phyloP scores from a whole-genome alignment of 192 early-diverging fungal species.

The Paraglomus brasilianum region DNA sequence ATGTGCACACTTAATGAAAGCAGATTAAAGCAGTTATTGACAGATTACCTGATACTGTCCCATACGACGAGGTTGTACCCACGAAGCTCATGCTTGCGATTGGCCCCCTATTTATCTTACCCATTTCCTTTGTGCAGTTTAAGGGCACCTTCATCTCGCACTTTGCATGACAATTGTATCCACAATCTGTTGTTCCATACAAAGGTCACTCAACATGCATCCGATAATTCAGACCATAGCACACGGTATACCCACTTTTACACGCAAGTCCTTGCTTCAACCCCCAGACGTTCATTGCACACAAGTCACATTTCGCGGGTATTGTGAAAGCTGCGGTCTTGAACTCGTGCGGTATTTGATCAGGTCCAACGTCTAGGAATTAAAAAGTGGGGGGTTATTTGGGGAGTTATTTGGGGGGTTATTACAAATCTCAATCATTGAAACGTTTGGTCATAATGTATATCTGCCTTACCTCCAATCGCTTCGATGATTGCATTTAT shows the following conservation, averaged over 20 bases:
- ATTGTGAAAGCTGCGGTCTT: slow-evolving; percentile 69
- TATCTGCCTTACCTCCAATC: slow-evolving; percentile 56
- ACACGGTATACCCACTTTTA: slow-evolving; percentile 39
- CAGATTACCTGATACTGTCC: slow-evolving; percentile 33
- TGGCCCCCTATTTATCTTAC: slow-evolving; percentile 45
- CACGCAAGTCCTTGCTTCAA: slow-evolving; percentile 72
- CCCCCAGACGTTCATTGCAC: slow-evolving; percentile 76
- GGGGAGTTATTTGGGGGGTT: too few species aligned
- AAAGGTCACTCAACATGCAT: not conserved
- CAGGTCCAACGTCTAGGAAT: slow-evolving; percentile 49
- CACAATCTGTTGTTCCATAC: slow-evolving; percentile 44
- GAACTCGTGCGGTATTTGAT: slow-evolving; percentile 61
- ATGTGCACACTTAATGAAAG: slow-evolving; percentile 1
- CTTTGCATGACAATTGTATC: slow-evolving; percentile 74
- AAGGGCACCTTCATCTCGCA: slow-evolving; percentile 79
- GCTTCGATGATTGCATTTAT: slow-evolving; percentile 61
- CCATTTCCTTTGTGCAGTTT: slow-evolving; percentile 58
- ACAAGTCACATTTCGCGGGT: slow-evolving; percentile 74
- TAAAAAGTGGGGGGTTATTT: not conserved
- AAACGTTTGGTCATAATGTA: not conserved
- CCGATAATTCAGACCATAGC: not conserved
- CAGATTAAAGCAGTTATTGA: slow-evolving; percentile 28
- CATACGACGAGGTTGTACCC: slow-evolving; percentile 32
- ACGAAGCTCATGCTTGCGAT: slow-evolving; percentile 26
- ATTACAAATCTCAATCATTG: too few species aligned